Evolutionary conservation across 805 yeast species (phyloP).

Genomic region (Grigorovia humatica): DNA sequence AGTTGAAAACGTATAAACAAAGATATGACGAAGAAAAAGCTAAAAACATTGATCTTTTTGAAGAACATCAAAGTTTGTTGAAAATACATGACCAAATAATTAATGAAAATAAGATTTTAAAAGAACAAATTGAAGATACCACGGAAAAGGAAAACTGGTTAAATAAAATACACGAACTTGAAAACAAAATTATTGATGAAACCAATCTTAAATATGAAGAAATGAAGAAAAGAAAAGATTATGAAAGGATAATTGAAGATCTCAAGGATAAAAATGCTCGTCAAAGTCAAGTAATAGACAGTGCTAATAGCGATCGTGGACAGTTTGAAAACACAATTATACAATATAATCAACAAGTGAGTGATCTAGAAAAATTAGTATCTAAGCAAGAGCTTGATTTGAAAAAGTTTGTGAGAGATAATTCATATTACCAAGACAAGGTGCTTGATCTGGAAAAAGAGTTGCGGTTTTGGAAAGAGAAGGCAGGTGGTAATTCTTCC

Average conservation of each 20-base stretch:
- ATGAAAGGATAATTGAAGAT: conserved; percentile 47
- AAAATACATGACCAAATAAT: conserved; percentile 44
- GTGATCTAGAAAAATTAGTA: conserved; percentile 34
- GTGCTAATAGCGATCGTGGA: conserved; percentile 50
- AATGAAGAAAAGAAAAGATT: conserved; percentile 37
- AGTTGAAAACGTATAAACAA: conserved; percentile 24
- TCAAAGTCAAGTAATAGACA: conserved; percentile 39
- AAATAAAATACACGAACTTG: conserved; percentile 42
- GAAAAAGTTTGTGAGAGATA: conserved; percentile 46
- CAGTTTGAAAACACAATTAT: conserved; percentile 42
- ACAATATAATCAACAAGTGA: conserved; percentile 37
- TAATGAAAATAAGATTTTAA: conserved; percentile 35
- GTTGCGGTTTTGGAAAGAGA: conserved; percentile 43
- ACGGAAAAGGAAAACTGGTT: conserved; percentile 52
- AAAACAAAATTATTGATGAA: conserved; percentile 38
- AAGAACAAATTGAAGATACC: conserved; percentile 38
- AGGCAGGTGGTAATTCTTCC: conserved; percentile 12
- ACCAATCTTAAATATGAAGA: conserved; percentile 42
- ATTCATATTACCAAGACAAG: conserved; percentile 43
- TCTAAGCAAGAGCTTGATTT: conserved; percentile 34
- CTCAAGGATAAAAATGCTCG: conserved; percentile 41
- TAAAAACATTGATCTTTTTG: conserved; percentile 45
- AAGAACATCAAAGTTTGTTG: conserved; percentile 57
- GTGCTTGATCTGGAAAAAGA: conserved; percentile 46
- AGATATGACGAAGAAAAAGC: conserved; percentile 37